These are phyloP conservation scores for Lippia alba DNA, from an alignment of 305 asterid species.

Conservation along the genomic window DNA sequence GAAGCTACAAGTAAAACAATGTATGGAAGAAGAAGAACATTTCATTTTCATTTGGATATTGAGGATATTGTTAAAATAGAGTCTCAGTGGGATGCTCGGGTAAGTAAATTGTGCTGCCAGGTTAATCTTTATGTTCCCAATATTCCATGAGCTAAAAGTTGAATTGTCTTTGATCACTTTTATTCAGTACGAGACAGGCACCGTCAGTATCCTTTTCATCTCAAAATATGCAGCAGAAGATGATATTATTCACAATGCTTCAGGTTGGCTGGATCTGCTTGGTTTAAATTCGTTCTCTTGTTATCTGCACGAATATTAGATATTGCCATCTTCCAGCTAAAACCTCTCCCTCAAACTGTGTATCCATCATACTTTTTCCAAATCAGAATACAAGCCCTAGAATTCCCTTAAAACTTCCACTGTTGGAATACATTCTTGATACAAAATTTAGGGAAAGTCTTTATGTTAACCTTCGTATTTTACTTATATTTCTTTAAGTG, in stretches of 20 bases:
- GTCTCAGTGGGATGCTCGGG: conserved; percentile 71
- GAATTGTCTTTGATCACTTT: conserved; percentile 27
- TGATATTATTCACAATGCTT: conserved; percentile 38
- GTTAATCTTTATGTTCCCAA: conserved; percentile 26
- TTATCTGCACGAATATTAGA: conserved; percentile 19
- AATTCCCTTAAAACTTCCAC: too few relatives aligned
- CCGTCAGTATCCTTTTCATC: conserved; percentile 51
- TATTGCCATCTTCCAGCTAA: neutral
- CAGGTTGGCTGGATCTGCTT: conserved; percentile 54
- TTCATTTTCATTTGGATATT: conserved; percentile 58
- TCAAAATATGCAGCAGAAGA: conserved; percentile 48
- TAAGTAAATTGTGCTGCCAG: conserved; percentile 43
- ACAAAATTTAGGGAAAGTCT: too few relatives aligned
- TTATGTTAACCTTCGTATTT: too few relatives aligned
- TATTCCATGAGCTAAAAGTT: conserved; percentile 30
- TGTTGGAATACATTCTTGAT: too few relatives aligned
- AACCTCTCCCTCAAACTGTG: too few relatives aligned
- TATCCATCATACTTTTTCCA: too few relatives aligned
- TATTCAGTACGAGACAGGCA: conserved; percentile 61
- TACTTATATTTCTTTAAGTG: too few relatives aligned
- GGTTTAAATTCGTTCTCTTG: conserved; percentile 30
- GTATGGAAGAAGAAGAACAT: conserved; percentile 42
- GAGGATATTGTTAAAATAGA: conserved; percentile 74
- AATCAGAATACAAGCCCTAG: too few relatives aligned
- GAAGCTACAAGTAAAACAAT: conserved; percentile 59